Evolutionary conservation across 106 monocot species (phyloP).

Genomic region (Iris macrosiphon): DNA sequence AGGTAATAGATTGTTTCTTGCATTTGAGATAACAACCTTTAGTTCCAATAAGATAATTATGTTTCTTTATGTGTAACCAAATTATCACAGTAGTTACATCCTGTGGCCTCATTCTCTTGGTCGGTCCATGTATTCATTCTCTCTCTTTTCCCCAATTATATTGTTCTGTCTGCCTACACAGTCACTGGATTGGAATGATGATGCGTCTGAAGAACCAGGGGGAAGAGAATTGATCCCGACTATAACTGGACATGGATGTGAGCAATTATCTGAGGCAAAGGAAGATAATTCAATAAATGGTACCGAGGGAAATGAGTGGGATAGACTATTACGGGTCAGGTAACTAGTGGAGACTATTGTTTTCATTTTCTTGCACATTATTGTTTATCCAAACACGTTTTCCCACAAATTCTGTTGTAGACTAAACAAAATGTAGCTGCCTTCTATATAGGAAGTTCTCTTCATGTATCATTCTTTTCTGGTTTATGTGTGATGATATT

Average conservation of each 20-base stretch:
- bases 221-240: constrained; percentile 9
- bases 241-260: constrained; percentile 36
- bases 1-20: too few species aligned
- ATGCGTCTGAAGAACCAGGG: constrained; percentile 53
- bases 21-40: too few species aligned
- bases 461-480: too few species aligned
- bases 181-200: constrained; percentile 94
- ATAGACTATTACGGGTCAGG: constrained; percentile 88
- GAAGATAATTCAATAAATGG: constrained; percentile 41
- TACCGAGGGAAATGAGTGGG: constrained; percentile 90
- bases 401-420: too few species aligned
- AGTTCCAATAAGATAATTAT: too few species aligned
- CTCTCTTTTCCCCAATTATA: background rate
- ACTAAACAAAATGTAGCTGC: too few species aligned
- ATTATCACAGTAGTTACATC: background rate
- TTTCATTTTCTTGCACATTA: too few species aligned
- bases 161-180: constrained; percentile 15
- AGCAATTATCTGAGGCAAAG: constrained; percentile 40
- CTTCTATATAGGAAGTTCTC: too few species aligned
- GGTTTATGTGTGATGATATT: too few species aligned
- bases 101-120: background rate
- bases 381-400: too few species aligned
- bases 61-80: background rate
- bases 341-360: constrained; percentile 10
- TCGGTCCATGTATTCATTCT: background rate